Evolutionary conservation across 2,329 filamentous ascomycete genomes (phyloP).

Genomic region (Calonectria pseudoturangicola): DNA sequence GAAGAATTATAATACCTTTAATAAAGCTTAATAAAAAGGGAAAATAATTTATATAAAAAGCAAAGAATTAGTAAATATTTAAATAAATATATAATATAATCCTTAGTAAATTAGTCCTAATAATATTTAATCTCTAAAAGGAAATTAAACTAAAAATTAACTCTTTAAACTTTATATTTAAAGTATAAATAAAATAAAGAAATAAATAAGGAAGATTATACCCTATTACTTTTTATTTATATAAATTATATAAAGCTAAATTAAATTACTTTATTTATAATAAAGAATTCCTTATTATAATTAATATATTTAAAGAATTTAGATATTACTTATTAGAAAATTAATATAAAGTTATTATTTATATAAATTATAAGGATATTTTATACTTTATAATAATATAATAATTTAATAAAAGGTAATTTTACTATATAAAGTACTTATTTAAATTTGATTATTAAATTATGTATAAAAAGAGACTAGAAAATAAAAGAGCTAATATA

Average conservation of each 20-base stretch:
- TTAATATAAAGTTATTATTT: too few relatives aligned
- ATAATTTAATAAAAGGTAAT: conserved; percentile 44
- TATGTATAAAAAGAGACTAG: conserved; percentile 30
- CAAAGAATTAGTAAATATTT: conserved; percentile 35
- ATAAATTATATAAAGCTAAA: too few relatives aligned
- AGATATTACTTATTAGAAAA: too few relatives aligned
- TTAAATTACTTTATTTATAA: too few relatives aligned
- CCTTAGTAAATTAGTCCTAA: conserved; percentile 26
- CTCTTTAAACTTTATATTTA: conserved; percentile 31
- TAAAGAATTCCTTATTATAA: too few relatives aligned
- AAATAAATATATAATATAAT: conserved; percentile 32
- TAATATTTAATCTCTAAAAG: conserved; percentile 32
- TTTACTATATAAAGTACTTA: conserved; percentile 44
- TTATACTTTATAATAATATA: conserved; percentile 39
- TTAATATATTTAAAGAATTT: too few relatives aligned
- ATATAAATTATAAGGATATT: too few relatives aligned
- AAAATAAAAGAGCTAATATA: conserved; percentile 38
- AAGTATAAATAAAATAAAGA: conserved; percentile 38
- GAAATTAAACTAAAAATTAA: conserved; percentile 39
- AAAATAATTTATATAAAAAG: conserved; percentile 46
- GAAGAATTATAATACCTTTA: conserved; percentile 7
- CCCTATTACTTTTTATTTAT: background rate
- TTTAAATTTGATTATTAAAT: conserved; percentile 33
- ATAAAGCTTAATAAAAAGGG: conserved; percentile 38
- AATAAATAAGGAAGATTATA: conserved; percentile 48